Base-by-base conservation (phyloP, 2,329 filamentous ascomycete species). In the Plenodomus tracheiphilus region DNA sequence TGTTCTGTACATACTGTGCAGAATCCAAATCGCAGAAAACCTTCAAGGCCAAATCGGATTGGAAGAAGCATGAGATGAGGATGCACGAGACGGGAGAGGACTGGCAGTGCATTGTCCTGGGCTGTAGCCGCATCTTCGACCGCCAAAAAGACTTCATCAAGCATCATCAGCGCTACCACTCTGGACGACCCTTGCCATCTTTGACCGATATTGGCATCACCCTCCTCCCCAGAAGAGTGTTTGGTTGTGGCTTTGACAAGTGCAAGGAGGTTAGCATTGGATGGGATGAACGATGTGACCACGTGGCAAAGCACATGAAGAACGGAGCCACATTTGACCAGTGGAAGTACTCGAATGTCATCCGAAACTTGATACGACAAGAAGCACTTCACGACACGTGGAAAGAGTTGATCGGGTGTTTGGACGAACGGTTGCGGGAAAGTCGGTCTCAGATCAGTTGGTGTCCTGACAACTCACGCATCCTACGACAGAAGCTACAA, bases 41-140 rank as follows among this genome's bases (percentile, higher is more conserved):
- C 0, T 72, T 71, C 60, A 69, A 70, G 41, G 69, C 68, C 8
- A 72, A 72, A 43, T 72, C 69, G 1, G 70, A 73, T 40, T 73
- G 70, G 70, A 72, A 72, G 49, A 71, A 71, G 44, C 70, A 73
- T 19, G 70, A 73, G 43, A 70, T 68, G 60, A 62, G 67, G 30
- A 69, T 71, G 64, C 70, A 73, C 39, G 69, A 73, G 51, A 71
- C 69, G n/a, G 68, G 68, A 7, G 65, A 73, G 45, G 66, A 71
- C 36, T 73, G 70, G 70, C 65, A 62, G 0, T 73, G 70, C 38
- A 59, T 68, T 2, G 65, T 69, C 10, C 56, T 61, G 39, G 68
- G 66, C 11, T 73, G 70, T 43, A 66, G 57, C 42, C 61, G 65
- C 36, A 67, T 71, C 20, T 71, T 71, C 40, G 68, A 71, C 44